Conservation (phyloP, 306 rosid species). For the Benincasa hispida region DNA sequence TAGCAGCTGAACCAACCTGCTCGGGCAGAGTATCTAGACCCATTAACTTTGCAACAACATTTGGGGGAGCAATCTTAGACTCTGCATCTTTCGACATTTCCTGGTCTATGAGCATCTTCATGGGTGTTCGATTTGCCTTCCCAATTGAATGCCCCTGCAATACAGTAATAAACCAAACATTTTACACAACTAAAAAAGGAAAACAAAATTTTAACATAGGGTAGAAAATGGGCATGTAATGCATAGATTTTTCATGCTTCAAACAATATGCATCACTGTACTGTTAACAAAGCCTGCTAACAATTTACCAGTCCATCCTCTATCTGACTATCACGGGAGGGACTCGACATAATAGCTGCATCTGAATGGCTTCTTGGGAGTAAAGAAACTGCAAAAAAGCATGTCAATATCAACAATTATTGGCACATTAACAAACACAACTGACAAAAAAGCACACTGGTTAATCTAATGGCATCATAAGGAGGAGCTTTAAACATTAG, state of each 20-base stretch:
- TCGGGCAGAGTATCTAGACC: slow-evolving; percentile 74
- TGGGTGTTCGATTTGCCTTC: slow-evolving; percentile 39
- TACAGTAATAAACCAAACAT: slow-evolving; percentile 38
- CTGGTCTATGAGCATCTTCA: slow-evolving; percentile 66
- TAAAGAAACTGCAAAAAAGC: slow-evolving; percentile 39
- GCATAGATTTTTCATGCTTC: not conserved
- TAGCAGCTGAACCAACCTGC: slow-evolving; percentile 37
- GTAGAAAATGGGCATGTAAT: not conserved
- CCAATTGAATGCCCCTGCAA: slow-evolving; percentile 44
- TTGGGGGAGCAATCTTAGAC: slow-evolving; percentile 48
- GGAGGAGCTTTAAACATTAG: not conserved
- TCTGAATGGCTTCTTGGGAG: slow-evolving; percentile 52
- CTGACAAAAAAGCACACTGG: not conserved
- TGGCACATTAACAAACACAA: not conserved
- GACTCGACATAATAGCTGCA: slow-evolving; percentile 29
- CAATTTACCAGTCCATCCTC: slow-evolving; percentile 65
- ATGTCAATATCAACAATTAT: not conserved
- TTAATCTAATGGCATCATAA: not conserved
- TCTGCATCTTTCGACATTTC: slow-evolving; percentile 69
- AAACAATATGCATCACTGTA: not conserved
- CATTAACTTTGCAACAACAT: slow-evolving; percentile 89
- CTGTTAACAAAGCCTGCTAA: slow-evolving; percentile 5
- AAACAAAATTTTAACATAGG: not conserved
- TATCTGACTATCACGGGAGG: slow-evolving; percentile 39
- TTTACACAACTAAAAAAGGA: slow-evolving; percentile 14